Evolutionary conservation across 78 protist genomes (phyloP).

Genomic region (Emiliania huxleyi): DNA sequence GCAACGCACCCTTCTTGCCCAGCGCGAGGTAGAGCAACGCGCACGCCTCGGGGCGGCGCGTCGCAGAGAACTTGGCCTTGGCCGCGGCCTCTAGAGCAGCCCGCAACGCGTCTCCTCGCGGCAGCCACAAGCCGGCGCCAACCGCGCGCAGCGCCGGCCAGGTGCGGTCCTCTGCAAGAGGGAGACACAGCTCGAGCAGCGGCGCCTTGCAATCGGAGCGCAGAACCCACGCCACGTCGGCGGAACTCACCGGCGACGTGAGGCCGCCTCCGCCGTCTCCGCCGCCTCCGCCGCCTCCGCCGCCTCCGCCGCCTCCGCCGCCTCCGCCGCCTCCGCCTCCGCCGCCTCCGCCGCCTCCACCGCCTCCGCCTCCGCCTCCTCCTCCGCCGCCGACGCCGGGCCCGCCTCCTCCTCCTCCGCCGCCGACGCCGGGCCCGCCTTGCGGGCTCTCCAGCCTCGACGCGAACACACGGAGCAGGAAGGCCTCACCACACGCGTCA

Average conservation of each 20-base stretch:
- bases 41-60: slow-evolving; percentile 15
- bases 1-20: not conserved
- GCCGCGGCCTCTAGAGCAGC: not conserved
- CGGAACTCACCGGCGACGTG: not conserved
- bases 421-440: too few relatives aligned
- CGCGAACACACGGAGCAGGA: too few relatives aligned
- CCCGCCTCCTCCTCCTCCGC: not conserved
- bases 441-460: too few relatives aligned
- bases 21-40: not conserved
- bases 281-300: not conserved
- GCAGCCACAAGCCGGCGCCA: not conserved
- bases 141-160: not conserved
- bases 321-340: not conserved
- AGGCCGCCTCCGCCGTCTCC: not conserved
- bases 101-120: not conserved
- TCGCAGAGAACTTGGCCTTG: not conserved
- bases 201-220: not conserved
- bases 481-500: too few relatives aligned
- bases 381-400: not conserved
- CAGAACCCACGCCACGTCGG: not conserved
- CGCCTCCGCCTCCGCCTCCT: not conserved
- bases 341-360: not conserved
- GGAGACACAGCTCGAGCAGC: not conserved
- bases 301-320: not conserved
- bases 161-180: too few relatives aligned